Evolutionary conservation across 78 protist genomes (phyloP).

Genomic region (Dictyostelium discoideum): DNA sequence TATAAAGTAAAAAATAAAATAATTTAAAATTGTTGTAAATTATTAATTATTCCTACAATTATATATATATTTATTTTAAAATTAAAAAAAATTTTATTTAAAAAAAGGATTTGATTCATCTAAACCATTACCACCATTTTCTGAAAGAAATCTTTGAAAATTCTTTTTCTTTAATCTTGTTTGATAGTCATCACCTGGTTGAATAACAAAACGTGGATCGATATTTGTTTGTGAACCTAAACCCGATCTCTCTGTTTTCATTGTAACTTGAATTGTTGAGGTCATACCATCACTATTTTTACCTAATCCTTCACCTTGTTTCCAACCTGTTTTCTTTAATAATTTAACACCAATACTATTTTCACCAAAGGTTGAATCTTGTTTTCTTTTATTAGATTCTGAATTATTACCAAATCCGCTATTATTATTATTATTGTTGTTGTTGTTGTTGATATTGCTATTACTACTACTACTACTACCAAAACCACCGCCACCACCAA

Average conservation of each 20-base stretch:
- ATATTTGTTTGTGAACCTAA: constrained; percentile 26
- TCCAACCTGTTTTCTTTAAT: constrained; percentile 68
- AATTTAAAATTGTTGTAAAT: too few species aligned
- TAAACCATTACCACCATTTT: not conserved
- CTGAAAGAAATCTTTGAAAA: constrained; percentile 21
- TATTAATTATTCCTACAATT: too few species aligned
- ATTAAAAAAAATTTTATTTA: not conserved
- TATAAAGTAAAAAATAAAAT: too few species aligned
- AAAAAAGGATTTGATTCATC: constrained; percentile 47
- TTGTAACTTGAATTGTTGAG: constrained; percentile 12
- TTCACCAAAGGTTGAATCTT: constrained; percentile 29
- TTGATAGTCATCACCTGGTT: constrained; percentile 66
- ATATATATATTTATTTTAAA: too few species aligned
- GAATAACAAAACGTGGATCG: constrained; percentile 39
- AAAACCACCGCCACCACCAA: not conserved
- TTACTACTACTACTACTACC: too few species aligned
- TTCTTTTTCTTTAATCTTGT: constrained; percentile 40
- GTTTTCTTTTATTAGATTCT: not conserved
- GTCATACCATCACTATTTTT: constrained; percentile 2
- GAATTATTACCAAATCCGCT: too few species aligned
- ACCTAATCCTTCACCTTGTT: constrained; percentile 38
- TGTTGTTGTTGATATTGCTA: too few species aligned
- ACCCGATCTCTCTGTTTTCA: constrained; percentile 39
- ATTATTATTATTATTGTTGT: not conserved
- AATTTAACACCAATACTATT: constrained; percentile 66